These are phyloP conservation scores for Trichosanthes cucumerina DNA, from an alignment of 306 rosid species.

Conservation along the genomic window DNA sequence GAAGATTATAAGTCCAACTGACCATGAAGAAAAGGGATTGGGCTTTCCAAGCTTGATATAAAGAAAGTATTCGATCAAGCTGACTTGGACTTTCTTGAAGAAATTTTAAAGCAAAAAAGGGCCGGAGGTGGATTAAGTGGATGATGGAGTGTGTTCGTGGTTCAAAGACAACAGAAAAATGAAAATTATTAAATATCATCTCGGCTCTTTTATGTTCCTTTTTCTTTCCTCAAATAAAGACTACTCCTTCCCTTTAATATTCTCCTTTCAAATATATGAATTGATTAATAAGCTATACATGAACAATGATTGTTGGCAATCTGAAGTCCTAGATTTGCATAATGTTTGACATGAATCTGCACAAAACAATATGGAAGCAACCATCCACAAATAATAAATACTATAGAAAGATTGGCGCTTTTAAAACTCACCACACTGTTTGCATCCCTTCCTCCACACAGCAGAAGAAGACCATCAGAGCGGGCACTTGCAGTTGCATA, in stretches of 20 bases:
- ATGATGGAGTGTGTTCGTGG: background rate
- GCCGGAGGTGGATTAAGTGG: background rate
- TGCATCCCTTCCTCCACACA: conserved; percentile 99
- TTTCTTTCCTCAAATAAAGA: background rate
- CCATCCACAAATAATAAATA: background rate
- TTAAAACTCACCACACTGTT: conserved; percentile 78
- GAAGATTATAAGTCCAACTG: no score
- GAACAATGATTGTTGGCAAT: background rate
- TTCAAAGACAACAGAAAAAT: background rate
- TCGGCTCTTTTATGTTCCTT: background rate
- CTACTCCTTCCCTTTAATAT: background rate
- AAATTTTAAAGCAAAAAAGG: background rate
- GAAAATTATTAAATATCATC: background rate
- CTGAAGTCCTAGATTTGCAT: background rate
- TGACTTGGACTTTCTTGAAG: background rate
- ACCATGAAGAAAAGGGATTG: background rate
- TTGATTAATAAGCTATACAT: background rate
- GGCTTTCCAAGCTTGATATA: background rate
- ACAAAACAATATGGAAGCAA: background rate
- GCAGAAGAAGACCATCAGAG: conserved; percentile 98
- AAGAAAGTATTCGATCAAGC: background rate
- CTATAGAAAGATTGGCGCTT: background rate
- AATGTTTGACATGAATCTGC: background rate
- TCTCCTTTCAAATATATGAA: background rate
- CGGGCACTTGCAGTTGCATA: conserved; percentile 99